phyloP scores from a whole-genome alignment of 306 rosid genomes.

The Fragaria iinumae region DNA sequence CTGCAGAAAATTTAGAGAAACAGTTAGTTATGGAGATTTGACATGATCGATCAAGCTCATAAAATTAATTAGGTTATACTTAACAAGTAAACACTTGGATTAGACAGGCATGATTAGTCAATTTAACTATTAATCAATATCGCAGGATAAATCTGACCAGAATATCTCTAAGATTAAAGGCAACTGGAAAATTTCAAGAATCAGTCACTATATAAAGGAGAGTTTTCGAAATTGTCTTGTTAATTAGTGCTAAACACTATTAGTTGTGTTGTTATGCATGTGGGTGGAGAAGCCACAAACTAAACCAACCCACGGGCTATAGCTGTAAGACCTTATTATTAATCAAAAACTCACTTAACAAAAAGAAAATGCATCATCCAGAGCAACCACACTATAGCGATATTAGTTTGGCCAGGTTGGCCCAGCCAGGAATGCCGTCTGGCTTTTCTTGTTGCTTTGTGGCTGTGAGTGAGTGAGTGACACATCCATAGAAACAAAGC shows the following conservation, averaged over 20 bases:
- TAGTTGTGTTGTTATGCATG: background rate
- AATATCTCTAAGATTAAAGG: no score
- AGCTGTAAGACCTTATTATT: slow-evolving; percentile 8
- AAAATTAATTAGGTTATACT: background rate
- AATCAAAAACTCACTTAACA: background rate
- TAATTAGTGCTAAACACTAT: background rate
- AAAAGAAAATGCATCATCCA: slow-evolving; percentile 7
- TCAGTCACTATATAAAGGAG: no score
- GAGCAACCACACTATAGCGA: background rate
- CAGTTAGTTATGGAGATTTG: background rate
- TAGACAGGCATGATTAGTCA: no score
- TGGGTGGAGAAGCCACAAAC: slow-evolving; percentile 21
- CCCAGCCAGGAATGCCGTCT: slow-evolving; percentile 34
- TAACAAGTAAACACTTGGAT: no score
- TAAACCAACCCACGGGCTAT: slow-evolving; percentile 24
- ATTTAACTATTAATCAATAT: no score
- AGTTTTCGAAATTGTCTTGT: background rate
- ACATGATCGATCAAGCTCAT: background rate
- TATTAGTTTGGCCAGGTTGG: slow-evolving; percentile 31
- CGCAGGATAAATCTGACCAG: no score
- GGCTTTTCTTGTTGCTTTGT: slow-evolving; percentile 22
- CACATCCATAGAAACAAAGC: slow-evolving; percentile 16
- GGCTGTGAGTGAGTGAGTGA: slow-evolving; percentile 34
- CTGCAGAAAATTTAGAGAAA: background rate
- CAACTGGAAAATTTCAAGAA: no score